Percentiles rank a stretch among this genome's conserved stretches.
Evolutionary conservation across 345 rosid genomes (phyloP).

Genomic region (Populus euphratica): DNA sequence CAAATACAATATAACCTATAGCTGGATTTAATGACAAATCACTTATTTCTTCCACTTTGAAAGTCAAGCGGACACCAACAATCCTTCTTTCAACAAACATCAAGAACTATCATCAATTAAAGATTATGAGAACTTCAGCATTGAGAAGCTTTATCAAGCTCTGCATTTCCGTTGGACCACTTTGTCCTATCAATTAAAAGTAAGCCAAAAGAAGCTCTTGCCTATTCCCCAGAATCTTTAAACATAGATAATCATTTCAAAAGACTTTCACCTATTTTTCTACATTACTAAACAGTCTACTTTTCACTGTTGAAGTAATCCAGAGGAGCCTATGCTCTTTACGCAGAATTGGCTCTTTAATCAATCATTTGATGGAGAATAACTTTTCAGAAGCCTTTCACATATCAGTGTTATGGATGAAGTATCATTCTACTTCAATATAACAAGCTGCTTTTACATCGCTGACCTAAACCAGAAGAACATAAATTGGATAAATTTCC

Average conservation of each 20-base stretch:
- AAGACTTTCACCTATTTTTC: too few species aligned
- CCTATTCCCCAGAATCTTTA: background rate
- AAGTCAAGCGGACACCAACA: background rate
- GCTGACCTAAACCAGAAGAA: background rate
- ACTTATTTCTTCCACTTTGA: background rate
- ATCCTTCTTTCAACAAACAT: background rate
- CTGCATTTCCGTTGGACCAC: background rate
- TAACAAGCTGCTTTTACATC: background rate
- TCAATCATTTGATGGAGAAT: background rate
- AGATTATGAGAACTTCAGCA: background rate
- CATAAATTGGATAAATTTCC: background rate
- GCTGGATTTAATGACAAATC: background rate
- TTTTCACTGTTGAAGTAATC: too few species aligned
- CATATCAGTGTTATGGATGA: too few species aligned
- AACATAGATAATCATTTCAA: too few species aligned
- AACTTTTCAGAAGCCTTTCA: background rate
- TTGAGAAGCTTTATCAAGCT: background rate
- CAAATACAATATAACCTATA: background rate
- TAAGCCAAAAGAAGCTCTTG: background rate
- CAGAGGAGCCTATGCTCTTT: too few species aligned
- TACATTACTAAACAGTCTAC: too few species aligned
- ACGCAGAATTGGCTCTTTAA: too few species aligned
- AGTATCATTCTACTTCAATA: background rate
- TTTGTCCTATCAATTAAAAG: background rate
- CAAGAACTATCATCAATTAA: background rate